Conservation (phyloP, 306 rosid species). For the barrel medic (Medicago truncatula) region MtrunA17r5.0-ANR NC_053043.1:5967501-5968000, state of each 20-base stretch:
- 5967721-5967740: background rate
- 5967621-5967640: slow-evolving; percentile 31
- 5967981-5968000: slow-evolving; percentile 33
- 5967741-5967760: slow-evolving; percentile 31
- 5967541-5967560: slow-evolving; percentile 48
- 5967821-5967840: slow-evolving; percentile 20
- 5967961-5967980: slow-evolving; percentile 58
- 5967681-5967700: slow-evolving; percentile 54
- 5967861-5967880: slow-evolving; percentile 52
- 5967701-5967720: slow-evolving; percentile 21
- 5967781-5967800: slow-evolving; percentile 44
- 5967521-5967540: slow-evolving; percentile 48
- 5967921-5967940: slow-evolving; percentile 52
- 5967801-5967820: slow-evolving; percentile 33
- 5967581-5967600: background rate
- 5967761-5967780: slow-evolving; percentile 55
- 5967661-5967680: slow-evolving; percentile 52
- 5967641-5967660: slow-evolving; percentile 65
- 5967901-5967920: background rate
- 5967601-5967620: slow-evolving; percentile 40
- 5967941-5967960: slow-evolving; percentile 87
- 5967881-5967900: slow-evolving; percentile 13
- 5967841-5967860: slow-evolving; percentile 51
- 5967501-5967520: slow-evolving; percentile 50
- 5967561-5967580: slow-evolving; percentile 38